phyloP scores from a whole-genome alignment of 2,329 filamentous ascomycete genomes.

The Knoxdaviesia capensis region DNA sequence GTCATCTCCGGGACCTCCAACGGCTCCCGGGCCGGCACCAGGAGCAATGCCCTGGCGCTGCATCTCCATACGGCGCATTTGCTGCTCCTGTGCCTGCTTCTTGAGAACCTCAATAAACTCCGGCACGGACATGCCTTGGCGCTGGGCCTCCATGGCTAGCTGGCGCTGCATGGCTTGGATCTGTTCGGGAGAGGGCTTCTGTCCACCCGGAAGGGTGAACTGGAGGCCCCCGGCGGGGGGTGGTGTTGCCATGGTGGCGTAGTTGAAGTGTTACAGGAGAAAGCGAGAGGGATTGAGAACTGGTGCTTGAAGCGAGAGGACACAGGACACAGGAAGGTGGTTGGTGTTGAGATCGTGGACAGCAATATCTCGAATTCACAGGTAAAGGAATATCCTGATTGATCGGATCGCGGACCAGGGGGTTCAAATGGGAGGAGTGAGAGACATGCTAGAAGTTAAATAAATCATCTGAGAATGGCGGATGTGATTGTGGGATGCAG shows the following conservation, averaged over 20 bases:
- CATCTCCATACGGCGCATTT: conserved; percentile 14
- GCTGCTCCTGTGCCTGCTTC: conserved; percentile 31
- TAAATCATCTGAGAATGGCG: no score
- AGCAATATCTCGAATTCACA: no score
- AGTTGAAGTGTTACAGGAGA: background rate
- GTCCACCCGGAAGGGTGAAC: conserved; percentile 8
- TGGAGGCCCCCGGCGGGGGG: background rate
- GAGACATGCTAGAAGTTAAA: no score
- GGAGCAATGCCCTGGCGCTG: conserved; percentile 3
- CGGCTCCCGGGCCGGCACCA: background rate
- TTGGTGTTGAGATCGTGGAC: no score
- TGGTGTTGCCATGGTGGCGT: background rate
- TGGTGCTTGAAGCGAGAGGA: background rate
- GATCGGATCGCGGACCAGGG: no score
- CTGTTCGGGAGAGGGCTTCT: conserved; percentile 60
- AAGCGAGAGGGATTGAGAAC: background rate
- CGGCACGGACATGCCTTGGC: conserved; percentile 65
- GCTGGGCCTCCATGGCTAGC: conserved; percentile 63
- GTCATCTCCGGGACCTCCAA: conserved; percentile 13
- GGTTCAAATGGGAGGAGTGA: no score
- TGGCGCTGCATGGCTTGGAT: conserved; percentile 69
- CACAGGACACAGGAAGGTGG: background rate
- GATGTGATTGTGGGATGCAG: no score
- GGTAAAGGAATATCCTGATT: no score
- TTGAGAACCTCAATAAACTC: conserved; percentile 60